phyloP scores from a whole-genome alignment of 352 stramenopile species.

The Pythium pyrilobum region DNA sequence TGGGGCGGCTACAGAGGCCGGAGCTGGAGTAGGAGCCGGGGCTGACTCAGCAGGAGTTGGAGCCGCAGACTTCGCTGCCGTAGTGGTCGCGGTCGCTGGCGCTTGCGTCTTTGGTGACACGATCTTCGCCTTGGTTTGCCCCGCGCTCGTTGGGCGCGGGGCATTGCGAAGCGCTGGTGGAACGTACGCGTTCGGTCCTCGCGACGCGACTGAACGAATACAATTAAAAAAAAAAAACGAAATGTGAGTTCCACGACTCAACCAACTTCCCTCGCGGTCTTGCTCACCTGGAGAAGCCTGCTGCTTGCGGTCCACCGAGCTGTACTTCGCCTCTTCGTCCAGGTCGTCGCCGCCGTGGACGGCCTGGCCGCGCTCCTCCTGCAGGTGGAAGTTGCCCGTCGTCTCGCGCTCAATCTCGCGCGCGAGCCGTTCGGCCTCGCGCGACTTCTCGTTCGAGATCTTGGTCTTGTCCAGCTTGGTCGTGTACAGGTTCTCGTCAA shows the following conservation, averaged over 20 bases:
- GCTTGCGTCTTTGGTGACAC: conserved; percentile 10
- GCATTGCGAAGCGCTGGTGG: conserved; percentile 57
- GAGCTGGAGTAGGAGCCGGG: neutral
- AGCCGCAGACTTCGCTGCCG: neutral
- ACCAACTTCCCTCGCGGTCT: conserved; percentile 2
- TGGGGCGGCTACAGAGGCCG: too few relatives aligned
- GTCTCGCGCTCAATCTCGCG: conserved; percentile 92
- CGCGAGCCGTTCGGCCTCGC: conserved; percentile 90
- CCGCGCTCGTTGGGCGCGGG: conserved; percentile 33
- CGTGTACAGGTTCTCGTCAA: conserved; percentile 98
- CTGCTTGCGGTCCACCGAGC: conserved; percentile 81
- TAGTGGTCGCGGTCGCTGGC: neutral
- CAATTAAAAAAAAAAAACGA: too few relatives aligned
- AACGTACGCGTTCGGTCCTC: conserved; percentile 49
- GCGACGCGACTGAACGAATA: neutral
- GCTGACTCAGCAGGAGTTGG: neutral
- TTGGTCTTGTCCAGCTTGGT: conserved; percentile 93
- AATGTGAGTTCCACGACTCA: neutral
- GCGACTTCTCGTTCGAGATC: conserved; percentile 85
- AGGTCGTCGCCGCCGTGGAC: conserved; percentile 64
- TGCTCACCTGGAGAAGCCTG: conserved; percentile 9
- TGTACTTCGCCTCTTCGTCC: conserved; percentile 96
- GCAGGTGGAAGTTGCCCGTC: conserved; percentile 92
- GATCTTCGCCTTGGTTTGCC: conserved; percentile 9
- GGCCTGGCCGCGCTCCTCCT: conserved; percentile 91